Evolutionary conservation across 192 early-diverging fungal species (phyloP), one percentile per base, ranked within the genome.

Genomic region (Thamnidium elegans): DNA sequence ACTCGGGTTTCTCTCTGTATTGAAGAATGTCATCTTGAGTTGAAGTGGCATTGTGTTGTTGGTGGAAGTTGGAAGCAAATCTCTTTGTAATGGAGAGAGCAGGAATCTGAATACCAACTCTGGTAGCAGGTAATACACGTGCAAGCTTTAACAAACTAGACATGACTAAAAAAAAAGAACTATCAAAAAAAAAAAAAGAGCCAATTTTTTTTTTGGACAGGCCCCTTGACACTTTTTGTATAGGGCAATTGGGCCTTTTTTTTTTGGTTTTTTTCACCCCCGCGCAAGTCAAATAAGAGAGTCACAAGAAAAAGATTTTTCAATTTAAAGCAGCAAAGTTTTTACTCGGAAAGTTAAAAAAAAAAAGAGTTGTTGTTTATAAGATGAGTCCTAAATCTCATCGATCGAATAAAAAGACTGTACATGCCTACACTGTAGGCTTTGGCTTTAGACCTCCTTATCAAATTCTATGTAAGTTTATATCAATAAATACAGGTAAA

Each of bases 401-500:
- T 54, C 94, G 96, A 74, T 76, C 79, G 21, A 90, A 92, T 70
- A 92, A 88, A 74, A 82, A 86, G 62, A 82, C 78, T 52, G 95
- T 98, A 89, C 76, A 80, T 64, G 76, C 92, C 42, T 98, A 96
- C 79, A 73, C 76, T 47, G 75, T 84, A 63, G 81, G 82, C 6
- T 97, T 92, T 80, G 89, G 89, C 0, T 97, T 98, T 74, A 79
- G 90, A 59, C 87, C 89, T 60, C 96, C 96, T n/a, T 98, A 90
- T 79, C 96, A 97, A 71, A 72, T 97, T 11, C 36, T 92, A 55
- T 69, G 90, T 92, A 82, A 13, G 8, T 45, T 26, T 45, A 26
- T 26, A 26, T 26, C 3, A 26, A 26, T 39, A 39, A 3, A 39
- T 4, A 6, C 36, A 9, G 1, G 5, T 6, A 32, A 7, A 19